Percentiles rank a stretch among this genome's conserved stretches.
phyloP scores from a whole-genome alignment of 805 yeast genomes.

The Saccharomycopsis babjevae region DNA sequence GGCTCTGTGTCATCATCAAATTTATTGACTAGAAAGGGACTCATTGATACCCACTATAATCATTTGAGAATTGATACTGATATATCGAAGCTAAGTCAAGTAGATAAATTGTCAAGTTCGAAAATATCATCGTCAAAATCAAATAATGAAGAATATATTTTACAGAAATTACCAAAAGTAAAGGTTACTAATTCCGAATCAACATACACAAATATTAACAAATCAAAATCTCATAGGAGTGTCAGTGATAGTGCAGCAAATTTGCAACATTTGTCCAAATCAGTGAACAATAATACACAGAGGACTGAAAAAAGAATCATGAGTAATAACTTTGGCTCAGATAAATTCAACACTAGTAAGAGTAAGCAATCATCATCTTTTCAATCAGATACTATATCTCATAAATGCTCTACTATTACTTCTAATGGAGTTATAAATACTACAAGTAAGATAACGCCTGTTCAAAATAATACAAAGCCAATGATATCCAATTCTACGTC shows the following conservation, averaged over 20 bases:
- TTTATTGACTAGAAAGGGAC: not conserved
- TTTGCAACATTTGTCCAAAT: not conserved
- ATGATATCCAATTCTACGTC: not conserved
- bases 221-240: not conserved
- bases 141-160: not conserved
- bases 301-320: not conserved
- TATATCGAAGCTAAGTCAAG: not conserved
- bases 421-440: not conserved
- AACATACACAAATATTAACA: not conserved
- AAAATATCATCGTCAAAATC: not conserved
- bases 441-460: not conserved
- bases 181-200: not conserved
- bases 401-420: not conserved
- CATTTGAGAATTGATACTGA: not conserved
- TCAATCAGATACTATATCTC: not conserved
- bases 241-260: not conserved
- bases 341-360: not conserved
- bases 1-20: not conserved
- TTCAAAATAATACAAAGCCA: not conserved
- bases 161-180: not conserved
- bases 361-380: not conserved
- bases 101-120: not conserved
- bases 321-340: not conserved
- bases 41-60: not conserved
- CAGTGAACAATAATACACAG: not conserved